Conservation (phyloP, 2,329 filamentous ascomycete genomes). For the Colletotrichum tropicale region DNA sequence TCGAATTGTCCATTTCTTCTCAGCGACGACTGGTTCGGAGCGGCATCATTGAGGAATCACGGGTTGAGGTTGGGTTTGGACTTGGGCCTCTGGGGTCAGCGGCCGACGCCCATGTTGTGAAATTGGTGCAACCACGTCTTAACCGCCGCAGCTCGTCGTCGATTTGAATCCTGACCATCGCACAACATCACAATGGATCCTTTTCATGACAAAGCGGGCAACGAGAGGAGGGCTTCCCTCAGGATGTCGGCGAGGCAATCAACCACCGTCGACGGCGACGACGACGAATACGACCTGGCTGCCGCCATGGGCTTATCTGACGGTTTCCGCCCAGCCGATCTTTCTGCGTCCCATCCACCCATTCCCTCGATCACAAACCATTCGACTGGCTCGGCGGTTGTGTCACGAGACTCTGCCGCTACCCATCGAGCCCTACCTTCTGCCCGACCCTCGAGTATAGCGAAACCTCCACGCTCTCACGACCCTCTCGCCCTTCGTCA, state of each 20-base stretch:
- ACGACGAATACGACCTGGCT: constrained; percentile 53
- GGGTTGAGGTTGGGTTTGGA: constrained; percentile 1
- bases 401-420: constrained; percentile 8
- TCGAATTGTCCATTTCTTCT: not conserved
- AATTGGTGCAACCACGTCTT: not conserved
- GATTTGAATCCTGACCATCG: not conserved
- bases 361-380: constrained; percentile 27
- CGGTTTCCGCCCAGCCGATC: constrained; percentile 50
- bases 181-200: constrained; percentile 41
- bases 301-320: constrained; percentile 58
- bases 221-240: constrained; percentile 47
- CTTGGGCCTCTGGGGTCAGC: constrained; percentile 15
- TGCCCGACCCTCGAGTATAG: constrained; percentile 57
- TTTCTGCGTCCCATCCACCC: constrained; percentile 23
- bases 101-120: constrained; percentile 15
- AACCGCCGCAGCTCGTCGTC: constrained; percentile 1
- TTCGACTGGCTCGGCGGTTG: constrained; percentile 21
- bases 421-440: constrained; percentile 24
- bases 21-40: constrained; percentile 5
- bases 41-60: not conserved
- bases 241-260: constrained; percentile 46
- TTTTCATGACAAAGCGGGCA: constrained; percentile 39
- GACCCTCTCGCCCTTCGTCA: constrained; percentile 58
- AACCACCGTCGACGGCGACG: constrained; percentile 32
- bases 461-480: constrained; percentile 54